Base-by-base conservation (phyloP, 331 rosid genomes). In the Spiraea crenata region DNA sequence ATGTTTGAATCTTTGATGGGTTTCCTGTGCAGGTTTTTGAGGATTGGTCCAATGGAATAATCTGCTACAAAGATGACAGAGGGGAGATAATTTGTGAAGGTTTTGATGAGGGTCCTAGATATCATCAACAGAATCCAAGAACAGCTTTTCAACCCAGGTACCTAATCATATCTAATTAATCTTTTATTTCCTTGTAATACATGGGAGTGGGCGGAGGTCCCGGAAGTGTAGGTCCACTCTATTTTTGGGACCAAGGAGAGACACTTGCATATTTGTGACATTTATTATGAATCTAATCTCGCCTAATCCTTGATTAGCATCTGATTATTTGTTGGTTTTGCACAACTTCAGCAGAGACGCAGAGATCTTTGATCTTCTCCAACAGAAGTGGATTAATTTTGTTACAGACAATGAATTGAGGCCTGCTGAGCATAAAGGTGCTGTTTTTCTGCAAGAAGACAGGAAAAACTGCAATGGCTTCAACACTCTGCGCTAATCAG, bases 31-130 rank as follows among this genome's bases (percentile, higher is more conserved):
- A 91, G 99, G 84, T 88, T 65, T 91, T 83, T 51, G 99, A 95
- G 85, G 92, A 95, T 80, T 71, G 44, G 69, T 79, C 85, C 15
- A 78, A 89, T 51, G 99, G 98, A 59, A 82, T 95, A 79, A 64
- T 91, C 42, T 95, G 99, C 75, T 91, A 87, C 47, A 73, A 74
- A 69, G 96, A 91, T 81, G 96, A 88, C 35, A 86, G 80, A 66
- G 96, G 98, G 31, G 97, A 91, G 67, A 76, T 89, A 48, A 71
- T 91, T 38, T 95, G 99, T 58, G 98, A 95, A 89, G 97, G 91
- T 20, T 87, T 76, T 34, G 99, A 93, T 79, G 99, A 93, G 80
- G 99, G 97, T 25, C 97, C 99, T 79, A 82, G 92, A 42, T 78
- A 82, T 74, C 86, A 85, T 59, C 93, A 46, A 20, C 79, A 78